phyloP scores from a whole-genome alignment of 805 yeast species.

The Schizosaccharomyces osmophilus region DNA sequence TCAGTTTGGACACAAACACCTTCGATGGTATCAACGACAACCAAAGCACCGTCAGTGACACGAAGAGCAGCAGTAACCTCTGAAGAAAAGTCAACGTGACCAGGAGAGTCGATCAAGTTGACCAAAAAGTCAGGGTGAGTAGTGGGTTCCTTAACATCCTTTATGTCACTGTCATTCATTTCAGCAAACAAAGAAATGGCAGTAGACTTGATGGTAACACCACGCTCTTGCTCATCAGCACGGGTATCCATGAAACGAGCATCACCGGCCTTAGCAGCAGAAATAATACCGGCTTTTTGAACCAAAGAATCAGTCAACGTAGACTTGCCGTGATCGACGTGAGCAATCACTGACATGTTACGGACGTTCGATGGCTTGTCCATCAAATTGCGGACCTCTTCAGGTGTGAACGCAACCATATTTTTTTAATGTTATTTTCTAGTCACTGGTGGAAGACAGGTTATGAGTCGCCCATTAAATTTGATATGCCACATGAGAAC shows the following conservation, averaged over 20 bases:
- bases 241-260: slow-evolving; percentile 99
- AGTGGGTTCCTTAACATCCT: slow-evolving; percentile 73
- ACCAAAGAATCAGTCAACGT: slow-evolving; percentile 97
- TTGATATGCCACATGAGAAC: no score
- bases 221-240: slow-evolving; percentile 99
- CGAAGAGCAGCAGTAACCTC: slow-evolving; percentile 99
- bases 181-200: slow-evolving; percentile 90
- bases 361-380: slow-evolving; percentile 99
- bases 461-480: background rate
- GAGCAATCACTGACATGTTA: slow-evolving; percentile 99
- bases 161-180: slow-evolving; percentile 62
- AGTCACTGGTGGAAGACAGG: background rate
- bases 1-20: slow-evolving; percentile 99
- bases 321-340: slow-evolving; percentile 99
- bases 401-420: slow-evolving; percentile 2
- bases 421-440: background rate
- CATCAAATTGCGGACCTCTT: slow-evolving; percentile 96
- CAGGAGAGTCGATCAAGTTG: slow-evolving; percentile 98
- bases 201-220: slow-evolving; percentile 97
- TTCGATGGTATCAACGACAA: slow-evolving; percentile 96
- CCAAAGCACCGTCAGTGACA: slow-evolving; percentile 99
- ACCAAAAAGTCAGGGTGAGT: slow-evolving; percentile 85
- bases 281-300: slow-evolving; percentile 97
- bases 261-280: slow-evolving; percentile 99
- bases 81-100: slow-evolving; percentile 99